Base-by-base conservation (phyloP, 177 flowering plant species). In the Vitis hybrid region DNA sequence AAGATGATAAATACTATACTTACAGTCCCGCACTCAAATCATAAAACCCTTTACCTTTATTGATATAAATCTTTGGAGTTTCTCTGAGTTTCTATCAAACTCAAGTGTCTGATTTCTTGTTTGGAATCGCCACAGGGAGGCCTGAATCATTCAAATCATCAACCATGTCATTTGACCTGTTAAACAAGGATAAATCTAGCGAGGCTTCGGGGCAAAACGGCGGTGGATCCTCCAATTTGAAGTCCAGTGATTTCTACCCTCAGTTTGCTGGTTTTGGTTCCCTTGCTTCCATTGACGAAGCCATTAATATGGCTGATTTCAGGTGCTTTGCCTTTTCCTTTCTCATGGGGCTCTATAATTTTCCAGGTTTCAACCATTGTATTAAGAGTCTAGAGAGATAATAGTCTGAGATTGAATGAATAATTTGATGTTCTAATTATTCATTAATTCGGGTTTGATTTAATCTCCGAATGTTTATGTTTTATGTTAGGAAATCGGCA, bases 231-330 rank as follows among this genome's bases (percentile, higher is more conserved):
- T 40, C 67, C 4, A 54, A 27, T 48, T 19, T 65, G 21, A 70
- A 66, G 52, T 10, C 78, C 13, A 19, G 21, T 11, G 78, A 78
- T 69, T 69, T 65, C 30, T 50, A 75, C 7, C 72, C 63, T 0
- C 62, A 74, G 59, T 11, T 71, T 57, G 56, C 24, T 11, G 48
- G 56, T 56, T 57, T 56, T 46, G 58, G 32, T 11, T 56, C 73
- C 13, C 32, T 62, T 10, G 40, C 15, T 58, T 27, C 51, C 21
- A 19, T 3, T 1, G 70, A 70, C 30, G 67, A 66, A 5, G n/a
- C 63, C 8, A 9, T 13, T 1, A 55, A 12, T 6, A 64, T 4
- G 15, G 15, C 60, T 52, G 70, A 67, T 56, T 57, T 56, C n/a
- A 54, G 70, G 69, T 66, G 17, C 6, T 49, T 66, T 3, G 12